Evolutionary conservation across 2,329 filamentous ascomycete genomes (phyloP).

Genomic region (Aphanoascus verrucosus): DNA sequence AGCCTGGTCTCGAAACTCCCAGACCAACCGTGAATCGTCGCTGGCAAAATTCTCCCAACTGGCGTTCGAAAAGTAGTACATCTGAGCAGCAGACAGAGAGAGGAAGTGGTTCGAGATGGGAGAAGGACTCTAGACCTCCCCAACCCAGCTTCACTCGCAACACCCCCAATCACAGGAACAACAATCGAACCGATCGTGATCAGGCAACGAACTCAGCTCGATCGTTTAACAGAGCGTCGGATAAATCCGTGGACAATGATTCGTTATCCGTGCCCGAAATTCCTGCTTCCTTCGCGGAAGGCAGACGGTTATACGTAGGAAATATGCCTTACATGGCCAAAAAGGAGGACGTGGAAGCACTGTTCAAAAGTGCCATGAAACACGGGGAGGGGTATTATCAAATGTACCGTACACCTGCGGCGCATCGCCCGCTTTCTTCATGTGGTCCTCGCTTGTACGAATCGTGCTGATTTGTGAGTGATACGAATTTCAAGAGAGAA

Average conservation of each 20-base stretch:
- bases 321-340: constrained; percentile 48
- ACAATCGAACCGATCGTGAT: not conserved
- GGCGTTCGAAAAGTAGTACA: constrained; percentile 10
- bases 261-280: not conserved
- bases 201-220: not conserved
- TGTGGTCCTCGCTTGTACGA: not conserved
- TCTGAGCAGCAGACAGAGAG: not conserved
- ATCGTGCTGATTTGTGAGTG: constrained; percentile 1
- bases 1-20: constrained; percentile 8
- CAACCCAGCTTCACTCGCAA: constrained; percentile 5
- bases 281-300: constrained; percentile 26
- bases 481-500: constrained; percentile 35
- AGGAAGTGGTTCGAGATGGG: not conserved
- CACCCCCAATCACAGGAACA: not conserved
- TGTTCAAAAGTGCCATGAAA: constrained; percentile 33
- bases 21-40: constrained; percentile 11
- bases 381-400: constrained; percentile 24
- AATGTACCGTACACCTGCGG: constrained; percentile 21
- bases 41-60: constrained; percentile 15
- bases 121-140: not conserved
- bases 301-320: constrained; percentile 43
- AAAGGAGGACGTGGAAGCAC: constrained; percentile 38
- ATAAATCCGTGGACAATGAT: not conserved
- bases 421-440: not conserved
- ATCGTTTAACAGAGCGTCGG: not conserved